Base-by-base conservation (phyloP, 306 rosid species). In the Begonia fuchsioides region DNA sequence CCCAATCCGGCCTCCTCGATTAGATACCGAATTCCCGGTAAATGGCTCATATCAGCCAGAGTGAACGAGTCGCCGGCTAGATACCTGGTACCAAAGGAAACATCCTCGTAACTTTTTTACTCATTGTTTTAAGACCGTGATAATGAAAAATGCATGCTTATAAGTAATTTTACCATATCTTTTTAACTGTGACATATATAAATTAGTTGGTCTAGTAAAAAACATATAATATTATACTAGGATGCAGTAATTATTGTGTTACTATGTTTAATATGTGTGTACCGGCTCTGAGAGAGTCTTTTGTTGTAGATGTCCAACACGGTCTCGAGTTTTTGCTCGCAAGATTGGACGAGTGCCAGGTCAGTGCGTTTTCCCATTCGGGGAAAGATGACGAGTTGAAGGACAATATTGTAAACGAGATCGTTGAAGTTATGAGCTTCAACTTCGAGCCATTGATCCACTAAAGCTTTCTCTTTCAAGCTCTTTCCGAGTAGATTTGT, bases 401-500 rank as follows among this genome's bases (percentile, higher is more conserved):
- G 43, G 45, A 80, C 81, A 0, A 77, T 10, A 13, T 62, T 61
- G 76, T 61, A 73, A n/a, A 77, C 71, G 47, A 66, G 17, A 38
- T 80, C 76, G 32, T 80, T 75, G 76, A 85, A 85, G 15, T 77
- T 80, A 64, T 80, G 76, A 1, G 80, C 86, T 50, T 85, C 93
- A 9, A 80, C 78, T 67, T 85, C 87, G 0, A 85, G 57, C 95
- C 95, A 80, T 14, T 84, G 92, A 14, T 84, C 83, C 50, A 84
- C 81, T 43, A 80, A 0, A 3, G 92, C 87, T 35, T 66, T 72
- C 68, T 77, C 87, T 62, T 84, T 87, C 32, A 78, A 20, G n/a
- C 46, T 77, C 19, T 14, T 13, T 2, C 95, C 95, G 1, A 80
- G 20, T 15, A 80, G 79, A 57, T 81, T 55, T 0, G 86, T 68